phyloP scores from a whole-genome alignment of 2,329 filamentous ascomycete species.

The Penicillium expansum region DNA sequence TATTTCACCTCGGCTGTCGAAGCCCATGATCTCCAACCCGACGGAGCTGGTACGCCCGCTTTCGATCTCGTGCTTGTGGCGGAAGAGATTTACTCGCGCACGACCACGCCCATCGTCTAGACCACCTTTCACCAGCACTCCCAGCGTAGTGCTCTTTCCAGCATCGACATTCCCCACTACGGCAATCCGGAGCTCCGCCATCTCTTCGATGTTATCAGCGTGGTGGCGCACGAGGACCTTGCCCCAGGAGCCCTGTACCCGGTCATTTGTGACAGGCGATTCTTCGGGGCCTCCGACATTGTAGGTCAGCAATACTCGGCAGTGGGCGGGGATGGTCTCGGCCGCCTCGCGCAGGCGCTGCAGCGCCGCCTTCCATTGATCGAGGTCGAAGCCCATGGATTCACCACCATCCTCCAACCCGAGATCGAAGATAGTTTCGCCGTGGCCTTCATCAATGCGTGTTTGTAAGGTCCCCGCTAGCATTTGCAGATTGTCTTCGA shows the following conservation, averaged over 20 bases:
- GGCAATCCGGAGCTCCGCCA: constrained; percentile 93
- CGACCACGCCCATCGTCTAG: constrained; percentile 93
- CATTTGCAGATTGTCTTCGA: constrained; percentile 59
- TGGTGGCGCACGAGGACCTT: constrained; percentile 79
- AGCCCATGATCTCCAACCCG: constrained; percentile 98
- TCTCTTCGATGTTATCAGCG: constrained; percentile 73
- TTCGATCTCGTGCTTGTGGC: constrained; percentile 97
- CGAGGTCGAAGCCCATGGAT: constrained; percentile 70
- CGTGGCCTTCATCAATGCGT: constrained; percentile 76
- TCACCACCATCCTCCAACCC: constrained; percentile 89
- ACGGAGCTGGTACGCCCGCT: constrained; percentile 93
- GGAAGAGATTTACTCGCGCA: constrained; percentile 91
- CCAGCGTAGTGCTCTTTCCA: constrained; percentile 93
- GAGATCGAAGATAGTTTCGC: constrained; percentile 87
- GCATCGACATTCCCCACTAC: constrained; percentile 98
- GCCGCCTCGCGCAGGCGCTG: constrained; percentile 64
- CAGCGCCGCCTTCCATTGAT: constrained; percentile 73
- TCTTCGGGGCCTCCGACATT: constrained; percentile 80
- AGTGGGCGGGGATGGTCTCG: constrained; percentile 66
- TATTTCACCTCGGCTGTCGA: constrained; percentile 80
- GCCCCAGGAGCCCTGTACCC: constrained; percentile 73
- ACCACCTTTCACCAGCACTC: constrained; percentile 90
- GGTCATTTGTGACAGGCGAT: constrained; percentile 61
- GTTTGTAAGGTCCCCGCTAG: constrained; percentile 65
- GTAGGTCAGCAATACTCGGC: constrained; percentile 79